Base-by-base conservation (phyloP, 2,329 filamentous ascomycete species). In the Nemania bipapillata region DNA sequence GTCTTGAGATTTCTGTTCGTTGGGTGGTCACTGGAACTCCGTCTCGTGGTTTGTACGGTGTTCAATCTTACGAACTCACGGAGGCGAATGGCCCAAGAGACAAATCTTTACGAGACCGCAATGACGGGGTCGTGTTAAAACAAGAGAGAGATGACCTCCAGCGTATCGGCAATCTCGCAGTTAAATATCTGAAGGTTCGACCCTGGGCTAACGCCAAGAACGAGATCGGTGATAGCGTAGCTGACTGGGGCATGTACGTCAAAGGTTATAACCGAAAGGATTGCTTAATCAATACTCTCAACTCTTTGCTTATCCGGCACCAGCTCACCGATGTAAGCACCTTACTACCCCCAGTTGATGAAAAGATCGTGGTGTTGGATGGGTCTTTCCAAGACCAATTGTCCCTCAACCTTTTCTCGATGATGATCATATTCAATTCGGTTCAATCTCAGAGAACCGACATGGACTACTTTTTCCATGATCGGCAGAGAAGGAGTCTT, bases 11-110 rank as follows among this genome's bases (percentile, higher is more conserved):
- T 17, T 90, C 93, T 54, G 87, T 92, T 20, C 88, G 92, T 9
- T 97, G 95, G 95, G 89, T 97, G 3, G 91, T 97, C 0, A 96
- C 92, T 0, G 95, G 95, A 64, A 98, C 95, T 0, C 95, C 95
- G 2, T 93, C 94, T 0, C 90, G 90, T 70, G 92, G 94, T 9
- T 82, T 97, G 0, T 92, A 93, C 64, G 93, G 94, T 0, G 86
- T 93, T 0, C 89, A 93, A 69, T 73, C 73, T 37, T 32, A 70
- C 20, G 37, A 65, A 12, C 42, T 58, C 20, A 20, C 47, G 22
- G 53, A 61, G 17, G 50, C 59, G 6, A 49, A 30, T n/a, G 42
- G 26, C 22, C 26, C 64, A 30, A 50, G 15, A 8, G 30, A 63
- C 17, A 56, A 24, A 22, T 7, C 35, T 3, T 77, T 79, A 35